A percentile compares a stretch with the other conserved stretches of the same genome.
Evolutionary conservation across 2,329 filamentous ascomycete genomes (phyloP).

Genomic region (Xenoacremonium recifei): DNA sequence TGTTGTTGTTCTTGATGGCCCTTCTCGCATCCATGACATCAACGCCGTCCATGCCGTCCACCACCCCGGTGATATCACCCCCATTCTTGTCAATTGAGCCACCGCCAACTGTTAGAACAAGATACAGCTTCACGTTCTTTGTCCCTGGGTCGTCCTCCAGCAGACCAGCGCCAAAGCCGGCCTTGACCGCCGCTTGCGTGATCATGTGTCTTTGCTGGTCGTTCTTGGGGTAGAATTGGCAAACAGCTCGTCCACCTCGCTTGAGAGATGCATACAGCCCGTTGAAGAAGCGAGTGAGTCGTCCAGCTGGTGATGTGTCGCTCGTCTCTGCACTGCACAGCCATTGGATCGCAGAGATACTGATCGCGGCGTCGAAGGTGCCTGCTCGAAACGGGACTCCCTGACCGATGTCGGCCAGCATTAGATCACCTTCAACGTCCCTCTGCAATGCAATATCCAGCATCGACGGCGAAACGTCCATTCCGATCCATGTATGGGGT

Average conservation of each 20-base stretch:
- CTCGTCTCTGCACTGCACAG: constrained; percentile 91
- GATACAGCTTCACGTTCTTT: constrained; percentile 94
- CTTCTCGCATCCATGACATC: constrained; percentile 72
- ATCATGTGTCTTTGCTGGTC: constrained; percentile 91
- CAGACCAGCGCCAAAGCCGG: constrained; percentile 92
- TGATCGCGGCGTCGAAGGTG: constrained; percentile 91
- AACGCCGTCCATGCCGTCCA: constrained; percentile 84
- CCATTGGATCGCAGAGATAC: constrained; percentile 97
- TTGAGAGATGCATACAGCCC: constrained; percentile 82
- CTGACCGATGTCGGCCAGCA: constrained; percentile 93
- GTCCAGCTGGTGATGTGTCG: constrained; percentile 76
- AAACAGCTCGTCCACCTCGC: constrained; percentile 85
- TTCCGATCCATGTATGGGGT: constrained; percentile 93
- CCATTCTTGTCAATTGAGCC: constrained; percentile 46
- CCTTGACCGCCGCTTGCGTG: constrained; percentile 82
- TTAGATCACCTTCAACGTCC: constrained; percentile 89
- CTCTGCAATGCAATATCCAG: constrained; percentile 89
- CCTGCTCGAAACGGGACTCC: constrained; percentile 92
- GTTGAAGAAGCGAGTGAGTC: constrained; percentile 86
- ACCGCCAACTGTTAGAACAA: constrained; percentile 86
- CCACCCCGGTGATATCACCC: constrained; percentile 87
- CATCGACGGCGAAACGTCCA: constrained; percentile 96
- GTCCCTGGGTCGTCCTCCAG: constrained; percentile 94
- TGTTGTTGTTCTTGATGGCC: constrained; percentile 45
- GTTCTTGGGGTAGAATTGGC: constrained; percentile 98